A percentile compares a stretch with the other conserved stretches of the same genome.
Conservation (phyloP, 2,329 filamentous ascomycete species). For the Apiospora sp. region DNA sequence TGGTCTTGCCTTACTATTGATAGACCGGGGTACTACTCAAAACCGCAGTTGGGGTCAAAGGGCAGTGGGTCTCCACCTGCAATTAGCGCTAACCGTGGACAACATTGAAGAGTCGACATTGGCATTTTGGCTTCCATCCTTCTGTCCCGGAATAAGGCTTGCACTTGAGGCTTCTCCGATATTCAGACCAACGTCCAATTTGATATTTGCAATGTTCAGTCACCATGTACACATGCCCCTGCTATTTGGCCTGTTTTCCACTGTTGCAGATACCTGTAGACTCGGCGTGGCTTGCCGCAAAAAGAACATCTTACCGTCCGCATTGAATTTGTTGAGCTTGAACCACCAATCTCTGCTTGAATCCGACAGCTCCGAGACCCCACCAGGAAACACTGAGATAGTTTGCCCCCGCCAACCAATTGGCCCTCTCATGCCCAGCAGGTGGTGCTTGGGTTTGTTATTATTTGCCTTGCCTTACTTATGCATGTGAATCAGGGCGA, state of each 20-base stretch:
- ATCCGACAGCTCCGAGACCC: conserved; percentile 16
- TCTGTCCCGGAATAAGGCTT: neutral
- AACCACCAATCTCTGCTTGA: conserved; percentile 2
- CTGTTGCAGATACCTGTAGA: neutral
- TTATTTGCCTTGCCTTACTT: conserved; percentile 10
- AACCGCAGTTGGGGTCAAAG: conserved; percentile 4
- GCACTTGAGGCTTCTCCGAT: neutral
- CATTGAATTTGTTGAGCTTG: conserved; percentile 18
- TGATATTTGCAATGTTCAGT: neutral
- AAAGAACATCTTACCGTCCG: neutral
- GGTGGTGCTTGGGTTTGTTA: conserved; percentile 18
- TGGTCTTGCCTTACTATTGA: neutral
- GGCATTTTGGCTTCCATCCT: neutral
- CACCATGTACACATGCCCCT: neutral
- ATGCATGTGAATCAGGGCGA: conserved; percentile 19
- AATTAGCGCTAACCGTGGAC: neutral
- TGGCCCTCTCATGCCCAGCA: conserved; percentile 9
- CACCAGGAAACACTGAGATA: conserved; percentile 15
- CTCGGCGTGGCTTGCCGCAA: neutral
- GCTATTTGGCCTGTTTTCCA: neutral
- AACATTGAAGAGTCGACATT: neutral
- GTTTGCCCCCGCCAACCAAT: conserved; percentile 19
- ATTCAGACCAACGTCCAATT: neutral
- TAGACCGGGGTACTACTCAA: conserved; percentile 2
- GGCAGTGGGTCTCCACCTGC: neutral